Conservation (phyloP, 2,329 filamentous ascomycete species). For the Magnaporthiopsis rhizophila region DNA sequence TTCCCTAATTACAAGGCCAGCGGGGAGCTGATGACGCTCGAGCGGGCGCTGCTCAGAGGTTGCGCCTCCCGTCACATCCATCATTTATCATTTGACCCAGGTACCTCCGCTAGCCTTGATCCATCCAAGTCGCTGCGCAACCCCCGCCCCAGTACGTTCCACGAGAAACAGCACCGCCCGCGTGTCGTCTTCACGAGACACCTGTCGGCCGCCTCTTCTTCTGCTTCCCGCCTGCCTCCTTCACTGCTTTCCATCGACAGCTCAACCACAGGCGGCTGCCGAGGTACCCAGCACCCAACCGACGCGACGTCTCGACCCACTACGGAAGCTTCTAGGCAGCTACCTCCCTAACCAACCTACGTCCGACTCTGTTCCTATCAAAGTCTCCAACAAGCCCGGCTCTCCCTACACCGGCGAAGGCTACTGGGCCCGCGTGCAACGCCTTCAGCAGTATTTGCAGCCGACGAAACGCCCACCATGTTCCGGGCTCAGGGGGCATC, state of each 20-base stretch:
- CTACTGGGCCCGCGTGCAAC: background rate
- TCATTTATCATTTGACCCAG: background rate
- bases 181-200: background rate
- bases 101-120: background rate
- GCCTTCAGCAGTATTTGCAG: background rate
- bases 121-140: background rate
- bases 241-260: background rate
- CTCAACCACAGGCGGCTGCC: background rate
- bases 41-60: background rate
- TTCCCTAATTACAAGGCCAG: background rate
- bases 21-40: background rate
- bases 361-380: background rate
- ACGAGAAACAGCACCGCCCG: background rate
- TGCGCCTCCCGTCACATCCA: background rate
- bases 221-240: background rate
- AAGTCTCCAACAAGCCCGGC: background rate
- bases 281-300: background rate
- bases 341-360: background rate
- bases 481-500: conserved; percentile 49
- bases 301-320: too few species aligned
- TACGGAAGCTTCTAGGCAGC: background rate
- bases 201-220: background rate
- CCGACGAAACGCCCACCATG: conserved; percentile 32
- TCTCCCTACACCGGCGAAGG: background rate
- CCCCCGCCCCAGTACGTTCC: background rate